A percentile compares a stretch with the other conserved stretches of the same genome.
Conservation (phyloP, 2,329 filamentous ascomycete species). For the Stagonosporopsis chrysanthemi region DNA sequence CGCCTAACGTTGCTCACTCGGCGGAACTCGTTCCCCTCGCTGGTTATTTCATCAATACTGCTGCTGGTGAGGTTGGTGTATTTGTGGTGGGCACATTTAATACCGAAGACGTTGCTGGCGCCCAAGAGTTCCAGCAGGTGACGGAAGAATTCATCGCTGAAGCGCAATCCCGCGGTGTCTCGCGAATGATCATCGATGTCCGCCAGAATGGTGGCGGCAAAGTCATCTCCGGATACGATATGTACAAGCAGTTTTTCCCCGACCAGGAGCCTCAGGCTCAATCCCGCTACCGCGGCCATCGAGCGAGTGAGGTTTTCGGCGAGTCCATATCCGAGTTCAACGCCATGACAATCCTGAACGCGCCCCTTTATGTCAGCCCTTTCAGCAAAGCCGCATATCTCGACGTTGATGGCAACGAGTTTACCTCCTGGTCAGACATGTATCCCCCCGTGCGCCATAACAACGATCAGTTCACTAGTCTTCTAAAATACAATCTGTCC, state of each 20-base stretch:
- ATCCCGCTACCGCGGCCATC: constrained; percentile 56
- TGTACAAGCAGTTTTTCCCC: constrained; percentile 65
- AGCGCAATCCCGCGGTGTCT: constrained; percentile 59
- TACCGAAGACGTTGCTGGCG: constrained; percentile 27
- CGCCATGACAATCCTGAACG: constrained; percentile 25
- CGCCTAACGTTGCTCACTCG: constrained; percentile 46
- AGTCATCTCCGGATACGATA: constrained; percentile 50
- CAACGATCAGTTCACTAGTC: constrained; percentile 48
- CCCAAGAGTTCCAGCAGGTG: constrained; percentile 47
- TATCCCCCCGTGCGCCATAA: constrained; percentile 45
- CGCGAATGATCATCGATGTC: constrained; percentile 69
- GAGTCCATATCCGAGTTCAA: constrained; percentile 29
- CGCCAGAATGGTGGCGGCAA: constrained; percentile 67
- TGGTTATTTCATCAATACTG: constrained; percentile 56
- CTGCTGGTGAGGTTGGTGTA: constrained; percentile 55
- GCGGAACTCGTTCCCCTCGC: constrained; percentile 46
- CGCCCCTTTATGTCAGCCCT: constrained; percentile 38
- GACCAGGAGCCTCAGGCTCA: constrained; percentile 52
- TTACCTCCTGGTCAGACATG: constrained; percentile 48
- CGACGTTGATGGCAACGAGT: constrained; percentile 34
- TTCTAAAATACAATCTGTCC: constrained; percentile 51
- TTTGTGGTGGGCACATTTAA: constrained; percentile 55
- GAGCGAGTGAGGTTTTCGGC: constrained; percentile 41
- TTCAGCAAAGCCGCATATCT: constrained; percentile 48
- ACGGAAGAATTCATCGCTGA: constrained; percentile 56